Evolutionary conservation across 768 basidiomycete species (phyloP).

Genomic region (Leccinum barrowsii): DNA sequence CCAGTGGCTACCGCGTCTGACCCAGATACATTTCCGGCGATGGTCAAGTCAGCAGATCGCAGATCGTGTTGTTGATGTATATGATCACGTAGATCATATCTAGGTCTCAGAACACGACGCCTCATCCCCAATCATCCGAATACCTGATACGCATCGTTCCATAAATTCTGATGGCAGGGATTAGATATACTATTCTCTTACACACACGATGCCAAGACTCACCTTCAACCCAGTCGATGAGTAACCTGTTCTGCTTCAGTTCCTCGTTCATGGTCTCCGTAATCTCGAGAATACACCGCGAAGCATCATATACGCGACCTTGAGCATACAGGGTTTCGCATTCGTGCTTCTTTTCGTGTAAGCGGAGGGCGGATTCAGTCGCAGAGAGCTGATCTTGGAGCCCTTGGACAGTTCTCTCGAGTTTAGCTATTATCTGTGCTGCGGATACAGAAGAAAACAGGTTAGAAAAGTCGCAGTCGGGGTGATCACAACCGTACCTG

Average conservation of each 20-base stretch:
- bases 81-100: background rate
- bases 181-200: background rate
- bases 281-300: background rate
- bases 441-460: background rate
- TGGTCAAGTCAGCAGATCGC: background rate
- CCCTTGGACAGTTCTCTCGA: background rate
- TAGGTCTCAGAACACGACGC: background rate
- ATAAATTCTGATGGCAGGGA: background rate
- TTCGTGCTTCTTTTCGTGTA: background rate
- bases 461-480: background rate
- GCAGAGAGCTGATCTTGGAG: background rate
- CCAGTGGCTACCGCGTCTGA: background rate
- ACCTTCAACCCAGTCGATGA: background rate
- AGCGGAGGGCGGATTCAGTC: background rate
- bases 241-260: background rate
- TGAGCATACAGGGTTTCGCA: background rate
- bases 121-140: background rate
- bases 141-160: background rate
- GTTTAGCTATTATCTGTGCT: background rate
- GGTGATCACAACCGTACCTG: background rate
- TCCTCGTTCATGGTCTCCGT: background rate
- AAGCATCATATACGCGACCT: background rate
- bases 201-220: background rate
- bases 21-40: background rate
- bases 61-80: background rate